Base-by-base conservation (phyloP, 1,139 yeast species). In the Suhomyces anneliseae region DNA sequence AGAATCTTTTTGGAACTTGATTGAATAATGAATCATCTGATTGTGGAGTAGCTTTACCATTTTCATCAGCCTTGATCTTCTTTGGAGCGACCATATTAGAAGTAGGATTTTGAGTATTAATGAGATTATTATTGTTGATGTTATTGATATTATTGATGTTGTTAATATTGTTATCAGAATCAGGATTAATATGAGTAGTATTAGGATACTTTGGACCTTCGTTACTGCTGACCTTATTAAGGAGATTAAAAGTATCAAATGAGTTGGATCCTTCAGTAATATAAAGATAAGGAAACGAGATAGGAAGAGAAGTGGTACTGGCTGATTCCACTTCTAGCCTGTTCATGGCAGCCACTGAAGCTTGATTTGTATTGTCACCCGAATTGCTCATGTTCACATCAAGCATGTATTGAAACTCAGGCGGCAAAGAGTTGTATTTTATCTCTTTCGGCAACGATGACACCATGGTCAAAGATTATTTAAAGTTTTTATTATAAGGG, bases 1-100 rank as follows among this genome's bases (percentile, higher is more conserved):
- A 72, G 47, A 74, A 74, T 39, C 76, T 54, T 43, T 65, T 66
- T 1, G 79, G 78, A 5, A 73, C 76, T 48, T 69, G 77, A 50
- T 72, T 59, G 51, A 60, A 59, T 41, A 48, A 43, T 11, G 43
- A 38, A 10, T 46, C 49, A 27, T 46, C 46, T 7, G 44, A 37
- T 2, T 19, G 35, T 7, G 27, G 27, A 9, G 24, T 27, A 26
- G 31, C 26, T 26, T 37, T 6, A 7, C 19, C 27, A 34, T 9
- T n/a, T 14, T 29, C 24, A 19, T 19, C 24, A 19, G 24, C 24
- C 6, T 19, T 19, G 24, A 19, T 19, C 4, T 19, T 19, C 24
- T 19, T 19, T 19, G 24, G 6, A 19, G 24, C 24, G 3, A 19
- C 24, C 24, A 19, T 19, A 19, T 19, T 19, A 19, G 24, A 19